Conservation (phyloP, 2,329 filamentous ascomycete genomes). For the Chrysosporium keratinophilum region DNA sequence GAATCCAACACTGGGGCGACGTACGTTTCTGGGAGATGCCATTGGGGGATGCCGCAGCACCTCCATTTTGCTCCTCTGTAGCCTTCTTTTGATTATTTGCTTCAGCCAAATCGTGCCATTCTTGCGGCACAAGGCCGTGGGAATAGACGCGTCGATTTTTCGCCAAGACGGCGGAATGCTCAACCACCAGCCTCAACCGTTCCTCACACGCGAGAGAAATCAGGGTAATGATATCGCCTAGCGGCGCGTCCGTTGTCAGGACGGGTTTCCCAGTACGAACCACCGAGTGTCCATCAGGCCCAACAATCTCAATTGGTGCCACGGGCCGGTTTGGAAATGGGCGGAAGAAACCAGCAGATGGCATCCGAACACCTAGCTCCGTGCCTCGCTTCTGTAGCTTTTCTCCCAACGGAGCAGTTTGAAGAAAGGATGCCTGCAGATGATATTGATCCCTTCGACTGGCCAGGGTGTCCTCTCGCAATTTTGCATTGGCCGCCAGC, state of each 20-base stretch:
- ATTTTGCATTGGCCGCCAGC: slow-evolving; percentile 43
- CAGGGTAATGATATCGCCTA: slow-evolving; percentile 74
- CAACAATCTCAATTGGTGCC: slow-evolving; percentile 41
- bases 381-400: slow-evolving; percentile 48
- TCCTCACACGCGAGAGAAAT: slow-evolving; percentile 76
- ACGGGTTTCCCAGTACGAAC: slow-evolving; percentile 58
- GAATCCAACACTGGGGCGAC: slow-evolving; percentile 7
- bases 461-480: slow-evolving; percentile 52
- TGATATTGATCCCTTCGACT: slow-evolving; percentile 56
- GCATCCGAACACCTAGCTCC: slow-evolving; percentile 49
- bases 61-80: slow-evolving; percentile 13
- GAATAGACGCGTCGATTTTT: slow-evolving; percentile 64
- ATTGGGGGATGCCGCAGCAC: slow-evolving; percentile 11
- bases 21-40: slow-evolving; percentile 31
- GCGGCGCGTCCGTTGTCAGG: slow-evolving; percentile 57
- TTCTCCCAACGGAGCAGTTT: slow-evolving; percentile 49
- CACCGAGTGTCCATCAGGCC: slow-evolving; percentile 53
- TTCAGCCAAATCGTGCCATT: slow-evolving; percentile 61
- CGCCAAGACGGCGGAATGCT: slow-evolving; percentile 63
- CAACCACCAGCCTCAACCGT: slow-evolving; percentile 61
- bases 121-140: slow-evolving; percentile 65
- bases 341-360: slow-evolving; percentile 44
- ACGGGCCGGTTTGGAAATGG: slow-evolving; percentile 32
- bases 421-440: slow-evolving; percentile 62
- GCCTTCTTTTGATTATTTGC: slow-evolving; percentile 23